These are phyloP conservation scores for Porodaedalea pini DNA, from an alignment of 1,284 basidiomycete species.

Conservation along the genomic window DNA sequence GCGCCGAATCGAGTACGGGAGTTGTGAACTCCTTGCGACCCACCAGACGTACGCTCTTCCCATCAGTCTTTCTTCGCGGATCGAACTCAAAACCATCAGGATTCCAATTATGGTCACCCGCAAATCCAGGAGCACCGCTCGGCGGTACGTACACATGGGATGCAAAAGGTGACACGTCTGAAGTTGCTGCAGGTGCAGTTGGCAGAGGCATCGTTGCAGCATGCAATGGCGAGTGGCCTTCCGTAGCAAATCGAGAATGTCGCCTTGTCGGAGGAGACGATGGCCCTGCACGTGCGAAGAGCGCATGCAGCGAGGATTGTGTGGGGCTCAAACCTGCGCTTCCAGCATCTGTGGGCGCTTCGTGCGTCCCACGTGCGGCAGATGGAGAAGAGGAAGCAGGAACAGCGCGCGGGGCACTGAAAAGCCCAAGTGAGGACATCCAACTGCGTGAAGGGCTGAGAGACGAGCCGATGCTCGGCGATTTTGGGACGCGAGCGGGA, in stretches of 20 bases:
- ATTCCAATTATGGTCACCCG: constrained; percentile 57
- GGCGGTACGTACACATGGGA: constrained; percentile 58
- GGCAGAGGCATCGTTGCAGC: constrained; percentile 16
- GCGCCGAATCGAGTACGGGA: constrained; percentile 47
- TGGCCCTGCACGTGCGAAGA: constrained; percentile 8
- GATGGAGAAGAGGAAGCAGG: constrained; percentile 15
- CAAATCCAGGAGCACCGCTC: constrained; percentile 76
- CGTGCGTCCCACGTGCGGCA: constrained; percentile 4
- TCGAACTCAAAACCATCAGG: constrained; percentile 39
- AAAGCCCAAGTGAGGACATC: constrained; percentile 24
- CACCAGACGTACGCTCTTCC: constrained; percentile 42
- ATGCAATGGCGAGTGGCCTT: constrained; percentile 8
- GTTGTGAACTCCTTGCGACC: constrained; percentile 55
- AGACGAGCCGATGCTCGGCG: constrained; percentile 13
- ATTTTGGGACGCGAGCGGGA: constrained; percentile 2
- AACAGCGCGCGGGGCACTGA: constrained; percentile 12
- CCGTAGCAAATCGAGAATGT: constrained; percentile 1
- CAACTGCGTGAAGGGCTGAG: constrained; percentile 20
- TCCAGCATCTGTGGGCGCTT: neutral
- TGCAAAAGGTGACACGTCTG: constrained; percentile 48
- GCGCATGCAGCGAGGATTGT: constrained; percentile 13
- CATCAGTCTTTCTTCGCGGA: constrained; percentile 32
- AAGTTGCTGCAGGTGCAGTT: neutral
- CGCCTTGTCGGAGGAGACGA: neutral
- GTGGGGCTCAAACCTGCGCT: constrained; percentile 9